Percentiles rank a stretch among this genome's conserved stretches.
Evolutionary conservation across 1,139 yeast species (phyloP).

Genomic region (Taphrina flavorubra): DNA sequence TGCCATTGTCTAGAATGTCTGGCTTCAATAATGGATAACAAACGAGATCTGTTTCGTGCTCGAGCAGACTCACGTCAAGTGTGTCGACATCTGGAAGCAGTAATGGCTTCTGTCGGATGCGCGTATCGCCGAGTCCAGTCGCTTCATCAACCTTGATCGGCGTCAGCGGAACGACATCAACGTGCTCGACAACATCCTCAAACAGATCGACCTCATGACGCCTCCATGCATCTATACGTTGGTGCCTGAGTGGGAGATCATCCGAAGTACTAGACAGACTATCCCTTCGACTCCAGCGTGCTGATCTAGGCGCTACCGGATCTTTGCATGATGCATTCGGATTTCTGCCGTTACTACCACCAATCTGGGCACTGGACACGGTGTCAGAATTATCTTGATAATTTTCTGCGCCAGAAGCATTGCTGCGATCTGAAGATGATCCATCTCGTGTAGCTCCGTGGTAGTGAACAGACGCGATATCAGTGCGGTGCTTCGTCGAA

Average conservation of each 20-base stretch:
- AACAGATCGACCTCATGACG: conserved; percentile 1
- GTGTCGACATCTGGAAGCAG: not conserved
- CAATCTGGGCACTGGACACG: not conserved
- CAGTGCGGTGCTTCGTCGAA: not conserved
- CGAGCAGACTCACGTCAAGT: not conserved
- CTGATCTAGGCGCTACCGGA: not conserved
- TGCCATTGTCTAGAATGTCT: not conserved
- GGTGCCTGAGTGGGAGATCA: not conserved
- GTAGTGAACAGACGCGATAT: not conserved
- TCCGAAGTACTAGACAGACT: not conserved
- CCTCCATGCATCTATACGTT: conserved; percentile 3
- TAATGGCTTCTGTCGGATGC: too few species aligned
- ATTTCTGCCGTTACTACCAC: not conserved
- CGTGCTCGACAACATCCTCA: not conserved
- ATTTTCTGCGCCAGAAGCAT: not conserved
- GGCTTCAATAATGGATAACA: not conserved
- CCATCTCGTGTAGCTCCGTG: not conserved
- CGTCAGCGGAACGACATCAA: not conserved
- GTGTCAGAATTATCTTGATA: not conserved
- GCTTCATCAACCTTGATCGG: not conserved
- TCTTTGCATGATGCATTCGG: not conserved
- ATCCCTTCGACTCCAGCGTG: not conserved
- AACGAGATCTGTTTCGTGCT: not conserved
- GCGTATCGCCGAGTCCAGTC: too few species aligned
- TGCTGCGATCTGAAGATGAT: not conserved